phyloP scores from a whole-genome alignment of 2,329 filamentous ascomycete species.

The Aureobasidium lini region DNA sequence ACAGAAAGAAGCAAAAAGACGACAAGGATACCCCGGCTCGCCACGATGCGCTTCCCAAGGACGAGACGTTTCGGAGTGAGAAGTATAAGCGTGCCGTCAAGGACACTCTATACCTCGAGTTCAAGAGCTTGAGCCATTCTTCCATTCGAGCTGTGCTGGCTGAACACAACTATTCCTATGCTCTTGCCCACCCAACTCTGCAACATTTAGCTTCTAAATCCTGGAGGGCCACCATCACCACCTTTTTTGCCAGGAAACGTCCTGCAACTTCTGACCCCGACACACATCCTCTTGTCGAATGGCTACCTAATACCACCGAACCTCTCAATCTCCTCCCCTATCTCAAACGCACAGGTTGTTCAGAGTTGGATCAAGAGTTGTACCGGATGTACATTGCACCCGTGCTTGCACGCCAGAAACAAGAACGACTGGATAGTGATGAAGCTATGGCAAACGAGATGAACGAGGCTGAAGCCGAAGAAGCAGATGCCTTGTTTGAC shows the following conservation, averaged over 20 bases:
- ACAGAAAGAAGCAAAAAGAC: conserved; percentile 21
- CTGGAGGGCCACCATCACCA: conserved; percentile 68
- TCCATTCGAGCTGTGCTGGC: conserved; percentile 72
- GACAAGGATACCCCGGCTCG: neutral
- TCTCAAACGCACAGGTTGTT: conserved; percentile 57
- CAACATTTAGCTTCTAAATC: conserved; percentile 63
- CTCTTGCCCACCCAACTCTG: conserved; percentile 61
- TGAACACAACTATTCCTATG: conserved; percentile 73
- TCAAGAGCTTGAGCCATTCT: conserved; percentile 64
- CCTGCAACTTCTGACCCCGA: conserved; percentile 48
- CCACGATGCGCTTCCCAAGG: conserved; percentile 39
- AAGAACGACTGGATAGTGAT: conserved; percentile 34
- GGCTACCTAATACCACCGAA: conserved; percentile 45
- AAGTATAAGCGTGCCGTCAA: conserved; percentile 64
- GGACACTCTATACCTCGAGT: conserved; percentile 63
- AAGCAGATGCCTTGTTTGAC: conserved; percentile 48
- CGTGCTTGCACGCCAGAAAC: conserved; percentile 30
- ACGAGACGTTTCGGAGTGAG: conserved; percentile 60
- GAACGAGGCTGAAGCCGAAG: conserved; percentile 43
- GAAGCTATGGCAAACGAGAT: conserved; percentile 35
- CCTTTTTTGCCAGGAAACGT: conserved; percentile 61
- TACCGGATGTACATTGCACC: conserved; percentile 38
- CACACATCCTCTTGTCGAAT: conserved; percentile 55
- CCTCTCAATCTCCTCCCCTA: conserved; percentile 52
- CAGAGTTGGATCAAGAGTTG: conserved; percentile 46